Conservation (phyloP, 2,329 filamentous ascomycete genomes). For the Fusarium bactridioides region DNA sequence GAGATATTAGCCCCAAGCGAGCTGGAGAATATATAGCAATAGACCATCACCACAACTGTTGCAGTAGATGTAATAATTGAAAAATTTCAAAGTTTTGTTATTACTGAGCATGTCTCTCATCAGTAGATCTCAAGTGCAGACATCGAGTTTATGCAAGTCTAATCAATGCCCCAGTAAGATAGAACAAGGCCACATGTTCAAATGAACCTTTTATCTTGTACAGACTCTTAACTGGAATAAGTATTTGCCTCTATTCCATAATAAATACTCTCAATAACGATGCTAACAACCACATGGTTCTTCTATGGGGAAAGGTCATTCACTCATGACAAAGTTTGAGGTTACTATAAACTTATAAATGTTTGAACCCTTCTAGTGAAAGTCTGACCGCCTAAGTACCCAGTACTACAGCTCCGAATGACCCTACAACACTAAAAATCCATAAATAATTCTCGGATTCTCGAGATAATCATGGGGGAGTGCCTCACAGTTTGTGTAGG, state of each 20-base stretch:
- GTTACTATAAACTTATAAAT: background rate
- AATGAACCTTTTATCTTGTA: background rate
- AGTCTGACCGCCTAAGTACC: no score
- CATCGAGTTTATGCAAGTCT: background rate
- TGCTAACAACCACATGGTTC: background rate
- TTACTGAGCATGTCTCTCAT: background rate
- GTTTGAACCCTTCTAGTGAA: background rate
- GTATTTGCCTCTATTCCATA: background rate
- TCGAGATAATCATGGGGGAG: background rate
- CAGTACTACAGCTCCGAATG: background rate
- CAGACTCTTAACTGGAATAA: background rate
- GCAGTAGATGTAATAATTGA: no score
- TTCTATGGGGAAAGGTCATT: background rate
- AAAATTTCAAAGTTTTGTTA: no score
- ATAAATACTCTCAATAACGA: no score
- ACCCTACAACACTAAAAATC: background rate
- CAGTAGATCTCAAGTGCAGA: background rate
- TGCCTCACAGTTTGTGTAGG: background rate
- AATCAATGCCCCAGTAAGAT: background rate
- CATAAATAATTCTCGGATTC: background rate
- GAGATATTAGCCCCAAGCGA: no score
- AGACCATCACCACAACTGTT: background rate
- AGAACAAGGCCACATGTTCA: background rate
- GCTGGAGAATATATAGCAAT: background rate
- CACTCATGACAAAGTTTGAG: background rate